Evolutionary conservation across 2,329 filamentous ascomycete genomes (phyloP), one percentile per base, ranked within the genome.

Genomic region (Lecanicillium sp.): DNA sequence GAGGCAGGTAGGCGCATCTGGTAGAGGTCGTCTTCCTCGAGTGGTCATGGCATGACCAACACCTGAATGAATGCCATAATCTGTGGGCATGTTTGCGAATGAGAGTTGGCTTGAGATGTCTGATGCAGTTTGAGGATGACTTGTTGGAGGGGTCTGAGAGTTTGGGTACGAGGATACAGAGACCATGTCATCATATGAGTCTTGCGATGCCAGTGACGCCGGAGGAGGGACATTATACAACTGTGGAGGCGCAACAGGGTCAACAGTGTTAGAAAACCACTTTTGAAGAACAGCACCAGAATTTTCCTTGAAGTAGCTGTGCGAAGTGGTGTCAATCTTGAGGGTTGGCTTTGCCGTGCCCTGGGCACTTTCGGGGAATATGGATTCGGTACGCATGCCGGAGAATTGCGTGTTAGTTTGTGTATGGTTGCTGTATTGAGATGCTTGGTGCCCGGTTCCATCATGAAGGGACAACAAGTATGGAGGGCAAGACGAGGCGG

Each of bases 221-320:
- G 39, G 39, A 2, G 39, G 39, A 18, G 39, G 39, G 19, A 41
- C 34, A 12, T 41, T 41, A 22, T 41, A 41, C 10, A 41, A 12
- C 17, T 41, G 39, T 15, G 39, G 33, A 5, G 39, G 39, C 14
- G 39, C 39, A 10, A 41, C 22, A 9, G 25, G 39, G 29, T 18
- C 33, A 19, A 29, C 17, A 12, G 29, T 33, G 39, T 29, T 33
- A 9, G 17, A 29, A 17, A 41, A 41, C 33, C 33, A 41, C 17
- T 41, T 41, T 10, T 37, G 32, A 29, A 41, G 32, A 5, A 41
- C 33, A 8, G 17, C 34, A 5, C 33, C 36, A 11, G 29, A 14
- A 7, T 41, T 33, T 19, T 41, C 39, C 8, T 41, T 41, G 22
- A 41, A 41, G 22, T 41, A 41, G 10, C 29, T 25, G 14, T 41